Conservation (phyloP, 345 rosid species). For the Trapa bicornis region DNA sequence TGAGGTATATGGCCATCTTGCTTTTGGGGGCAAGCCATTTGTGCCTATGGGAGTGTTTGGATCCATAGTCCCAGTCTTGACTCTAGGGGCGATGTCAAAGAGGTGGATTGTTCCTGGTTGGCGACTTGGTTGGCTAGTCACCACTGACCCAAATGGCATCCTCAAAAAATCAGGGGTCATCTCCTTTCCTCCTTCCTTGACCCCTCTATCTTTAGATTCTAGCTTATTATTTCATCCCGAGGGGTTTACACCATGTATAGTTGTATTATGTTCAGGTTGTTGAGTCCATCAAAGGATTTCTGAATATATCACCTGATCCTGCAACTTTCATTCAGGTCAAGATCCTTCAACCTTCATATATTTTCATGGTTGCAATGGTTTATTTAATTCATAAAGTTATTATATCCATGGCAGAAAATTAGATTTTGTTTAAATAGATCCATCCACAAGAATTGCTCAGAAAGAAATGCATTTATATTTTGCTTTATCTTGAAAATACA, state of each 20-base stretch:
- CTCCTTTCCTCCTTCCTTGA: neutral
- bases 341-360: neutral
- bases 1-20: constrained; percentile 48
- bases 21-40: constrained; percentile 40
- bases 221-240: neutral
- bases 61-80: constrained; percentile 44
- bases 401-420: no score
- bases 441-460: neutral
- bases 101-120: constrained; percentile 80
- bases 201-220: neutral
- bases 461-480: neutral
- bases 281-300: constrained; percentile 23
- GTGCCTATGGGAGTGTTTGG: constrained; percentile 62
- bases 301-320: constrained; percentile 27
- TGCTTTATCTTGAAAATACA: neutral
- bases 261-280: constrained; percentile 19
- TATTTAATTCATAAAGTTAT: no score
- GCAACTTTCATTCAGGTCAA: constrained; percentile 44
- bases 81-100: constrained; percentile 60
- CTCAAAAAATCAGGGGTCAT: constrained; percentile 40
- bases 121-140: constrained; percentile 63
- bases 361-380: neutral
- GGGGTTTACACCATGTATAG: neutral
- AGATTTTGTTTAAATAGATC: no score
- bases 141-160: constrained; percentile 43